phyloP scores from a whole-genome alignment of 768 basidiomycete species.

The Mycena leptocephala region DNA sequence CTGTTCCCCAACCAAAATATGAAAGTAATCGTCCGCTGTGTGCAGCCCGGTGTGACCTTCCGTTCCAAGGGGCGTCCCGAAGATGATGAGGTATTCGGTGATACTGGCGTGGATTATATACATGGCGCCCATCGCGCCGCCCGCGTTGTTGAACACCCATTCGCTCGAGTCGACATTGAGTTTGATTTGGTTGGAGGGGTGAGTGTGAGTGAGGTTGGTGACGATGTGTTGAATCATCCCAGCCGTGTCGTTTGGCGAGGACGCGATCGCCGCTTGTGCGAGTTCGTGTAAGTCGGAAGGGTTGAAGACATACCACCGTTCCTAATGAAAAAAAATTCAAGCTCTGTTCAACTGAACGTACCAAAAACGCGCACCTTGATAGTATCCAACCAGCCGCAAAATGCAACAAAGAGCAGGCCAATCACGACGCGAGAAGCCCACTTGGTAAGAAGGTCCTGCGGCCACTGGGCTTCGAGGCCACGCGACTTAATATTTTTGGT shows the following conservation, averaged over 20 bases:
- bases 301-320: slow-evolving; percentile 91
- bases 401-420: slow-evolving; percentile 52
- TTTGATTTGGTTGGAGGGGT: slow-evolving; percentile 71
- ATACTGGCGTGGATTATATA: slow-evolving; percentile 97
- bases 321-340: slow-evolving; percentile 57
- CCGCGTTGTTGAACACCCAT: slow-evolving; percentile 98
- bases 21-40: slow-evolving; percentile 98
- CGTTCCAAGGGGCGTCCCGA: slow-evolving; percentile 96
- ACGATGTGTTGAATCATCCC: slow-evolving; percentile 90
- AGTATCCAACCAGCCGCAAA: slow-evolving; percentile 70
- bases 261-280: slow-evolving; percentile 80
- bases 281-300: slow-evolving; percentile 81
- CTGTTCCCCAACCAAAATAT: slow-evolving; percentile 95
- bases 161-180: slow-evolving; percentile 77
- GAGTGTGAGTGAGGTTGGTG: slow-evolving; percentile 81
- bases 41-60: slow-evolving; percentile 97
- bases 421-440: slow-evolving; percentile 57
- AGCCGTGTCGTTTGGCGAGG: slow-evolving; percentile 72
- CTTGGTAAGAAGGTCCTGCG: slow-evolving; percentile 39
- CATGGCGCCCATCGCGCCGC: slow-evolving; percentile 99
- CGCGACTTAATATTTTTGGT: slow-evolving; percentile 25
- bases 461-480: slow-evolving; percentile 5
- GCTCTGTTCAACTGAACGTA: neutral
- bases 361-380: slow-evolving; percentile 67
- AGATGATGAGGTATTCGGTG: slow-evolving; percentile 97